Evolutionary conservation across 805 yeast genomes (phyloP), one percentile per base, ranked within the genome.

Genomic region (Candida suzukii): DNA sequence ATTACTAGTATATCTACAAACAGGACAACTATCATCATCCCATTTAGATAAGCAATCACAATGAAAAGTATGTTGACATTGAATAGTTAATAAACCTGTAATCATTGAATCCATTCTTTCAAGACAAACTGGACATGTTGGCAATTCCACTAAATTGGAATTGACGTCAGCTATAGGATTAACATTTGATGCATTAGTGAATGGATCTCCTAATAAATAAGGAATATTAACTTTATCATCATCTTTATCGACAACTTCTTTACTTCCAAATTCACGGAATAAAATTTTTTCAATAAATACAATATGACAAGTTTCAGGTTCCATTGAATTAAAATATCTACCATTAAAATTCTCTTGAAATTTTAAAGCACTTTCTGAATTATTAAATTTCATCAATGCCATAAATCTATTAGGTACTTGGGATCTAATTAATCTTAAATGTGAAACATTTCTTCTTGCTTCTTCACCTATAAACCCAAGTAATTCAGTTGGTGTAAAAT

Each of bases 31-130:
- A 45, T 87, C 93, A 56, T 88, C 95, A 42, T 76, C 76, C 96
- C 96, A 88, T 59, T 82, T 84, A 36, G 87, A 78, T 39, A 88
- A 67, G 56, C 96, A 90, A 50, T 76, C 83, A 50, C 95, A 88
- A 58, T 88, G 96, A 60, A 87, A 88, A 0, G 96, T 86, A 57
- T 88, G 97, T 56, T 87, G 96, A 47, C 96, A 90, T 2, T 93
- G 88, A 27, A 86, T 88, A 0, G 96, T 90, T 6, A 88, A 63
- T 11, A 88, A 66, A 0, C 97, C 97, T 0, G 95, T 79, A 4
- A 83, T 67, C 19, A 74, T 76, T 1, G 88, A 69, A 55, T 88
- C 97, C 82, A 88, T 80, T 45, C 95, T 67, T 52, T 88, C 97
- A 16, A 88, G 65, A 55, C 97, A 88, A 0, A 88, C 96, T 0